Percentiles rank a stretch among this genome's conserved stretches.
Evolutionary conservation across 169 alveolate genomes (phyloP).

Genomic region (Plasmodium gallinaceum): DNA sequence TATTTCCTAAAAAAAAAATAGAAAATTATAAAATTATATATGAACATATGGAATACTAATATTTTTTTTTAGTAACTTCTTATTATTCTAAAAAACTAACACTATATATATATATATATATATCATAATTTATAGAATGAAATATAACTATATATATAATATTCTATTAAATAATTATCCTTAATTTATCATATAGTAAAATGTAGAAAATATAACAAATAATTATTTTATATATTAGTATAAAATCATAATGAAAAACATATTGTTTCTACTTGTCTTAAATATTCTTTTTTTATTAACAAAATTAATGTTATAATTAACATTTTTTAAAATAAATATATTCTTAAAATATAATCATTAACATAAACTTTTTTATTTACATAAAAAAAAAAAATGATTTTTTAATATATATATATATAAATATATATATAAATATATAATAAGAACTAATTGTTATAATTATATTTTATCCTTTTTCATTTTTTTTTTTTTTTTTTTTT

Average conservation of each 20-base stretch:
- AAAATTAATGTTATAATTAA: too few relatives aligned
- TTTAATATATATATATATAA: background rate
- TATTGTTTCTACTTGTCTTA: too few relatives aligned
- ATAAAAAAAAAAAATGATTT: constrained; percentile 69
- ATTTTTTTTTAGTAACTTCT: too few relatives aligned
- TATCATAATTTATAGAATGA: too few relatives aligned
- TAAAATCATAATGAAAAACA: too few relatives aligned
- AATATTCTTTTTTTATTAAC: too few relatives aligned
- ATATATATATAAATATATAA: background rate
- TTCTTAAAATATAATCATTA: background rate
- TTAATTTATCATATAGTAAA: too few relatives aligned
- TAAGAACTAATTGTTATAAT: background rate
- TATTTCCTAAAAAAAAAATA: constrained; percentile 86
- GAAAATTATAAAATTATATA: background rate
- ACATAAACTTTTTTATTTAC: constrained; percentile 76
- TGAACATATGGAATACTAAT: background rate
- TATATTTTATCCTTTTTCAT: constrained; percentile 6
- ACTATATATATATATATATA: background rate
- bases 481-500: constrained; percentile 9
- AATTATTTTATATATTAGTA: too few relatives aligned
- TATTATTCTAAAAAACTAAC: background rate
- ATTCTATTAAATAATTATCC: too few relatives aligned
- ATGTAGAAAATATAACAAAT: too few relatives aligned
- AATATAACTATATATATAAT: too few relatives aligned
- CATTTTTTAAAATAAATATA: too few relatives aligned